Evolutionary conservation across 2,329 filamentous ascomycete species (phyloP).

Genomic region (Ceratocystis papillata): DNA sequence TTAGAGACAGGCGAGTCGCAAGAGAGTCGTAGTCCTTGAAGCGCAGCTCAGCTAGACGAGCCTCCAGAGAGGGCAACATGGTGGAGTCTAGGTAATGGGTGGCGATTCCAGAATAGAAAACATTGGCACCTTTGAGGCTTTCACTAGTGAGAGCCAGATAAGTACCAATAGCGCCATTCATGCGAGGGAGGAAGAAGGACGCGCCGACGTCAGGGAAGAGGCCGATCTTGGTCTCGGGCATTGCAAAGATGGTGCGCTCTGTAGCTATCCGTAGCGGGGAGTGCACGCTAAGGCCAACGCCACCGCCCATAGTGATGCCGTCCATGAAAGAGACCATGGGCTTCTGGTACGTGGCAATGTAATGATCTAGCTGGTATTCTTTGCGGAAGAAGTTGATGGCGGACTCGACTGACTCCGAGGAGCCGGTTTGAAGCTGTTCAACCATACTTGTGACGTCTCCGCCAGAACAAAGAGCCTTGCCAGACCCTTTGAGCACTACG

Average conservation of each 20-base stretch:
- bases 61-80: constrained; percentile 67
- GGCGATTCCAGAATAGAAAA: constrained; percentile 81
- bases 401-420: constrained; percentile 45
- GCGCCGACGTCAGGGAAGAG: constrained; percentile 98
- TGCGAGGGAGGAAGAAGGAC: constrained; percentile 85
- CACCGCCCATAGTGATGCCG: constrained; percentile 95
- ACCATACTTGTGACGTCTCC: constrained; percentile 81
- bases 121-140: constrained; percentile 68
- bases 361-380: constrained; percentile 93
- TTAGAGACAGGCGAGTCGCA: constrained; percentile 53
- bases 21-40: constrained; percentile 68
- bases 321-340: constrained; percentile 95
- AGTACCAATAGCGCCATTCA: constrained; percentile 77
- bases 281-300: constrained; percentile 86
- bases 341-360: constrained; percentile 87
- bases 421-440: constrained; percentile 58
- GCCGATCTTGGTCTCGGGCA: constrained; percentile 96
- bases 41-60: constrained; percentile 74
- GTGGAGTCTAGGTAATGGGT: constrained; percentile 95
- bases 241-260: constrained; percentile 88
- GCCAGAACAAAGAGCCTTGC: constrained; percentile 83
- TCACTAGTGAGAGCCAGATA: constrained; percentile 91
- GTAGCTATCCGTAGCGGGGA: constrained; percentile 95
- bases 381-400: constrained; percentile 81
- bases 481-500: constrained; percentile 81